phyloP scores from a whole-genome alignment of 2,329 filamentous ascomycete genomes.

The Arthrobotrys conoides region DNA sequence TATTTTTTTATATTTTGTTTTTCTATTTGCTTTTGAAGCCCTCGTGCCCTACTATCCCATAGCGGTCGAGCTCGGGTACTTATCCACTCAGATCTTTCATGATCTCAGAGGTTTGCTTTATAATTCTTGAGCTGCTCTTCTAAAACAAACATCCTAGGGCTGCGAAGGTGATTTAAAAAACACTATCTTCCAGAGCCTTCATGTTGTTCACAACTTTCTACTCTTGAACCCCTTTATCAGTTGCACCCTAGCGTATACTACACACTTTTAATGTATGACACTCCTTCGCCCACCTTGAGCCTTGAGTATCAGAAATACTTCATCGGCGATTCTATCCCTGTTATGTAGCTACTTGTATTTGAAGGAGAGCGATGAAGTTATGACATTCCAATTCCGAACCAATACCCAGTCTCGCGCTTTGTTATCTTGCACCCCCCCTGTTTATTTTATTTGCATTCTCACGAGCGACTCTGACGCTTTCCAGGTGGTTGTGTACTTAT shows the following conservation, averaged over 20 bases:
- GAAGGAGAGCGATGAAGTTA: slow-evolving; percentile 46
- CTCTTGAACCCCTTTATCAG: neutral
- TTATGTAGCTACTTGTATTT: slow-evolving; percentile 18
- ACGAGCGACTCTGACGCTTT: slow-evolving; percentile 14
- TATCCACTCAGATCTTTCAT: neutral
- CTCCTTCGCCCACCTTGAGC: neutral
- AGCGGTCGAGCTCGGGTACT: neutral
- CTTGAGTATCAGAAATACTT: neutral
- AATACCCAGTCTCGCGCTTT: slow-evolving; percentile 26
- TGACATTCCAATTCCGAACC: slow-evolving; percentile 15
- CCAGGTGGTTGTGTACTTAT: neutral
- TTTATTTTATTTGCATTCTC: neutral
- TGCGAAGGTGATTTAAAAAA: neutral
- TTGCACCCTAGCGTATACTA: neutral
- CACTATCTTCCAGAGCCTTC: neutral
- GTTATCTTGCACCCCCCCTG: neutral
- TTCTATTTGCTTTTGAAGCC: neutral
- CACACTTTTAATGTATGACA: slow-evolving; percentile 18
- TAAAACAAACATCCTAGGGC: neutral
- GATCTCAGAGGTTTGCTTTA: neutral
- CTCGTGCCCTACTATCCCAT: neutral
- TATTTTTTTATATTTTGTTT: neutral
- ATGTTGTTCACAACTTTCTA: neutral
- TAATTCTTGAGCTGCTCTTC: neutral
- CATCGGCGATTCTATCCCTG: neutral